Percentiles rank a stretch among this genome's conserved stretches.
Evolutionary conservation across 1,284 basidiomycete species (phyloP).

Genomic region (Ganoderma meredithae): DNA sequence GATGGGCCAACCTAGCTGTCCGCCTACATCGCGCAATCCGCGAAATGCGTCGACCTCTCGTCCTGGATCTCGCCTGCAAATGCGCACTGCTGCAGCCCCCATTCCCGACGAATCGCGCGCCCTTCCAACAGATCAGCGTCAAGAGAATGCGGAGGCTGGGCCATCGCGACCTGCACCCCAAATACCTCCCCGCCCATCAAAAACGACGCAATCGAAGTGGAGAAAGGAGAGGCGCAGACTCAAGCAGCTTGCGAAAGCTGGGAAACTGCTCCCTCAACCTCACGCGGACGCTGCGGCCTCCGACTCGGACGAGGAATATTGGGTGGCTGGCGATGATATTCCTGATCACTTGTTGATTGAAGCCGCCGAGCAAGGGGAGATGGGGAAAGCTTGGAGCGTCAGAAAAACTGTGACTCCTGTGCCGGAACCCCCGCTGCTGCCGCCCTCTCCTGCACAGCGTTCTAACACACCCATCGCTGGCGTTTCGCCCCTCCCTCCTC

Average conservation of each 20-base stretch:
- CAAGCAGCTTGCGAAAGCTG: conserved; percentile 5
- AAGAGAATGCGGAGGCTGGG: not conserved
- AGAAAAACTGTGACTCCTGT: not conserved
- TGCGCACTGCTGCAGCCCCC: not conserved
- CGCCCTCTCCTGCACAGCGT: not conserved
- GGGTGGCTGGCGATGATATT: conserved; percentile 20
- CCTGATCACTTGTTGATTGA: conserved; percentile 15
- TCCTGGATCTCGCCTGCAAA: not conserved
- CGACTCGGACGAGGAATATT: conserved; percentile 25
- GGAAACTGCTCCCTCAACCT: not conserved
- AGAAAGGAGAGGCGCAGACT: conserved; percentile 1
- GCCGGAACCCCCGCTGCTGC: not conserved
- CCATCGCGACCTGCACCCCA: not conserved
- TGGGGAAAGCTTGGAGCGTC: not conserved
- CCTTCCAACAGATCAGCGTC: not conserved
- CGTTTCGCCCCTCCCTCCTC: not conserved
- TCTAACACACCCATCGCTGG: not conserved
- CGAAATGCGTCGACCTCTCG: not conserved
- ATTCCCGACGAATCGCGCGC: not conserved
- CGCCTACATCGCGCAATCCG: not conserved
- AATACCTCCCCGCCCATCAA: not conserved
- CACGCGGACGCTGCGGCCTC: not conserved
- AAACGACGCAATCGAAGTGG: not conserved
- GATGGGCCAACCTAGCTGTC: not conserved
- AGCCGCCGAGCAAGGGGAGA: conserved; percentile 6